phyloP scores from a whole-genome alignment of 1,284 basidiomycete genomes.

The Cutaneotrichosporon spelunceum region DNA sequence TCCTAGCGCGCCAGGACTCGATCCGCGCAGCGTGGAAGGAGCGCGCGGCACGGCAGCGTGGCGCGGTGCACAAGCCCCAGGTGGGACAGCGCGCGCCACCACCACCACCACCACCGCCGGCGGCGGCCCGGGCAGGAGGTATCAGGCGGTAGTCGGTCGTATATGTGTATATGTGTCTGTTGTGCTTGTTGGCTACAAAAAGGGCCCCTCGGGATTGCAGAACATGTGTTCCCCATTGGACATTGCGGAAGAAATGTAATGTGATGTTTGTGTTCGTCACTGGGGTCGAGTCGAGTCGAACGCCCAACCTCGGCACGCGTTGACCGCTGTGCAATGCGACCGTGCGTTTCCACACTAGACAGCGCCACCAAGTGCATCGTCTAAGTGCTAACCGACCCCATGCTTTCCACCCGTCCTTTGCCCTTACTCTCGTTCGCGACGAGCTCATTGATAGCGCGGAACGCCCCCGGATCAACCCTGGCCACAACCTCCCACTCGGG shows the following conservation, averaged over 20 bases:
- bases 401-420: slow-evolving; percentile 80
- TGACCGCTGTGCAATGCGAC: neutral
- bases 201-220: neutral
- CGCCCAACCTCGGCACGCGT: neutral
- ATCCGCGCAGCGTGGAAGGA: slow-evolving; percentile 48
- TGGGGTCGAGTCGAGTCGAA: neutral
- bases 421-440: slow-evolving; percentile 77
- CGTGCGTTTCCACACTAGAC: neutral
- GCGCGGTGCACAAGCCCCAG: neutral
- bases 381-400: slow-evolving; percentile 31
- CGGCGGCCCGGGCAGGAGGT: neutral
- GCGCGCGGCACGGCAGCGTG: slow-evolving; percentile 22
- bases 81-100: neutral
- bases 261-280: neutral
- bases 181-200: neutral
- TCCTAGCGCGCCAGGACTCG: slow-evolving; percentile 48
- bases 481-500: slow-evolving; percentile 80
- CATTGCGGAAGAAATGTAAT: neutral
- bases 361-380: neutral
- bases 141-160: neutral
- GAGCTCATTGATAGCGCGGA: slow-evolving; percentile 83
- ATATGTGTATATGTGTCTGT: neutral
- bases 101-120: neutral
- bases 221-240: neutral
- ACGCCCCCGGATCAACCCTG: slow-evolving; percentile 88